phyloP scores from a whole-genome alignment of 2,329 filamentous ascomycete genomes.

The Colletotrichum sp. region DNA sequence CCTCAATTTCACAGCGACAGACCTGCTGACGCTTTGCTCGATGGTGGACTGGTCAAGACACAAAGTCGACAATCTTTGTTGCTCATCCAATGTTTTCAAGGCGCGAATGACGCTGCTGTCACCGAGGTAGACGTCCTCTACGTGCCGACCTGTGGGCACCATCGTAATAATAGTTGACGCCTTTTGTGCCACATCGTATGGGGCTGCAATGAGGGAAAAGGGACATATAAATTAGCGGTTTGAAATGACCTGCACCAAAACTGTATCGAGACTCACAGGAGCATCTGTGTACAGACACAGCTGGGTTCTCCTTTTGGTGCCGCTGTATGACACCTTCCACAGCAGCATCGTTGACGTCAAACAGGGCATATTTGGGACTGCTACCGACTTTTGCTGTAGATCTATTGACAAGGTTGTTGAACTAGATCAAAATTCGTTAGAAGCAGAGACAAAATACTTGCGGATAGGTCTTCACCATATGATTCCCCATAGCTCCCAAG shows the following conservation, averaged over 20 bases:
- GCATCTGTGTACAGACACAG: background rate
- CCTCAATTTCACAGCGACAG: background rate
- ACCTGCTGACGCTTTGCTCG: background rate
- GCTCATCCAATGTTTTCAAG: background rate
- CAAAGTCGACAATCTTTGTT: background rate
- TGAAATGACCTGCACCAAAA: fast-evolving
- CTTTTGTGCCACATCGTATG: background rate
- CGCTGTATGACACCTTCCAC: background rate
- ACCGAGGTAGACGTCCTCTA: background rate
- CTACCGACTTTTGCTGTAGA: background rate
- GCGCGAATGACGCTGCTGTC: background rate
- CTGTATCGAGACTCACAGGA: background rate
- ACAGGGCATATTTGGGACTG: background rate
- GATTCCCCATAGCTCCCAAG: background rate
- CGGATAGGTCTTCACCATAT: background rate
- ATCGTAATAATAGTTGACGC: background rate
- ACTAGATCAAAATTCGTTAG: background rate
- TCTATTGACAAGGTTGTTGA: background rate
- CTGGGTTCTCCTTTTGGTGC: background rate
- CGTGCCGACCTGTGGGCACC: background rate
- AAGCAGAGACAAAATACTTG: background rate
- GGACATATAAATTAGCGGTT: fast-evolving
- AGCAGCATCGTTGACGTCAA: background rate
- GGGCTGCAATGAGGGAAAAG: background rate
- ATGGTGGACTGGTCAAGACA: background rate